Conservation (phyloP, 176 grass and related monocot species). For the Lolium rigidum region DNA sequence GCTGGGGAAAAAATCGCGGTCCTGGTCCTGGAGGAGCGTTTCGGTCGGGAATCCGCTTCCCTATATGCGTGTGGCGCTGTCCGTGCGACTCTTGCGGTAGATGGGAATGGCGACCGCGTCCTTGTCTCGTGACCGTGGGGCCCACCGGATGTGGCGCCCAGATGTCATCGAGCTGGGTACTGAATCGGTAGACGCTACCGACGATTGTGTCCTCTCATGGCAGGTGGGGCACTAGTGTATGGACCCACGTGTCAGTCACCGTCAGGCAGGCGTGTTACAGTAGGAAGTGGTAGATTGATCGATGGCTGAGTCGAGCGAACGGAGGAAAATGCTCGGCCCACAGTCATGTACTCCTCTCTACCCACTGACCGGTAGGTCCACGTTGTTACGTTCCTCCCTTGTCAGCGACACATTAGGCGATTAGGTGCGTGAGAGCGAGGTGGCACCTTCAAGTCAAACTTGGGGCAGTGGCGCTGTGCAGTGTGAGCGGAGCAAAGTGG, state of each 20-base stretch:
- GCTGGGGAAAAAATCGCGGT: slow-evolving; percentile 28
- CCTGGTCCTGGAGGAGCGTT: slow-evolving; percentile 10
- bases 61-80: neutral
- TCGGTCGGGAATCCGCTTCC: neutral
- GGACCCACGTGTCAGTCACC: neutral
- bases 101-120: neutral
- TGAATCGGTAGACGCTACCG: neutral
- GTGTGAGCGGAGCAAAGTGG: slow-evolving; percentile 39
- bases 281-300: neutral
- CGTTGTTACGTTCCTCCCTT: neutral
- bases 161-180: neutral
- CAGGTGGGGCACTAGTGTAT: neutral
- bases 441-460: neutral
- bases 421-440: neutral
- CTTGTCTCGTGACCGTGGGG: neutral
- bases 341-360: neutral
- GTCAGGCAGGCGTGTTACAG: neutral
- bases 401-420: neutral
- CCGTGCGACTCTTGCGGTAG: neutral
- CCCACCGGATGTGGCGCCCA: neutral
- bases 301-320: neutral
- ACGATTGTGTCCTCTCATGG: neutral
- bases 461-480: neutral
- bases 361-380: neutral
- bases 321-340: neutral